Evolutionary conservation across 805 yeast species (phyloP).

Genomic region (Priceomyces carsonii): DNA sequence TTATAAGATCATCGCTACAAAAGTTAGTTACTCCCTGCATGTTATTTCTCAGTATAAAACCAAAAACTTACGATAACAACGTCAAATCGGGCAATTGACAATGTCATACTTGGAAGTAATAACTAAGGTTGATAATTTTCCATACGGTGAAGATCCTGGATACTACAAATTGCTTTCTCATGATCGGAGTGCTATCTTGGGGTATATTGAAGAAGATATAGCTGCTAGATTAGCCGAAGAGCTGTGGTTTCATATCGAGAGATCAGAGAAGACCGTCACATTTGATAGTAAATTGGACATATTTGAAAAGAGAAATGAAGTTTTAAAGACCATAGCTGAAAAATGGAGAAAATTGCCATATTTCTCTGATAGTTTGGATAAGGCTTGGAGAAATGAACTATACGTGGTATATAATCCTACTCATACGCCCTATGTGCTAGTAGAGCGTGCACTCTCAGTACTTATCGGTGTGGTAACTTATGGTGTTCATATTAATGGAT

Average conservation of each 20-base stretch:
- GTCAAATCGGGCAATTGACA: neutral
- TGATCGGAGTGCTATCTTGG: constrained; percentile 26
- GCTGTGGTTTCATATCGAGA: constrained; percentile 21
- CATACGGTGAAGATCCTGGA: constrained; percentile 15
- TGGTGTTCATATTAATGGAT: constrained; percentile 89
- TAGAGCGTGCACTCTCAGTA: constrained; percentile 83
- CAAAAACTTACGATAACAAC: too few relatives aligned
- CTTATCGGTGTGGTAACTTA: constrained; percentile 84
- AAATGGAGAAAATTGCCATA: constrained; percentile 33
- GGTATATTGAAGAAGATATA: constrained; percentile 26
- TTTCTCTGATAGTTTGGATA: constrained; percentile 31
- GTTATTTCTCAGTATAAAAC: too few relatives aligned
- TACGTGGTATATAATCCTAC: constrained; percentile 68
- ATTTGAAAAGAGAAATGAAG: constrained; percentile 39
- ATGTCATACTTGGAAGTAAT: constrained; percentile 16
- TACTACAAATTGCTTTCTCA: constrained; percentile 30
- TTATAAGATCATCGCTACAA: too few relatives aligned
- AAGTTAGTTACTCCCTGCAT: neutral
- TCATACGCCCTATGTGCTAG: constrained; percentile 56
- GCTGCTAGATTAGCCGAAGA: constrained; percentile 21
- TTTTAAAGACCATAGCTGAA: constrained; percentile 45
- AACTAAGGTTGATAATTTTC: constrained; percentile 31
- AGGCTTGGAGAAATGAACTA: constrained; percentile 86
- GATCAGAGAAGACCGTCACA: constrained; percentile 21
- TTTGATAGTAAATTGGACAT: constrained; percentile 31